These are phyloP conservation scores for Penicillium mononematosum DNA, from an alignment of 495 filamentous ascomycete genomes.

Conservation along the genomic window DNA sequence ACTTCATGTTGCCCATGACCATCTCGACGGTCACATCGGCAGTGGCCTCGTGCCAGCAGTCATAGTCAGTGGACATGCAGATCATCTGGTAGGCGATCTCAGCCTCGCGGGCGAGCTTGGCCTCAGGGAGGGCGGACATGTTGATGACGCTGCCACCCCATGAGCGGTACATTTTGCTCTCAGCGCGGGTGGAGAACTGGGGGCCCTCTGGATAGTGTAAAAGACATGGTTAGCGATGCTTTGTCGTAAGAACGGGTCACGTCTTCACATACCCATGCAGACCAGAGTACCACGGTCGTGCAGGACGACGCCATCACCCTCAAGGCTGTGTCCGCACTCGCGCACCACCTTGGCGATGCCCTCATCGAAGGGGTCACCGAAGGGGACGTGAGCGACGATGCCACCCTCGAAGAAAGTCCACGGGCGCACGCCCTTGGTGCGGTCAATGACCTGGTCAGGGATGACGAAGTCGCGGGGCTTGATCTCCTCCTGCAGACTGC, in stretches of 20 bases:
- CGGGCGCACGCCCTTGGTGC: conserved; percentile 88
- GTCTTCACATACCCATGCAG: conserved; percentile 72
- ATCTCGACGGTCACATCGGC: conserved; percentile 89
- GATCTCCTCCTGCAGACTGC: conserved; percentile 86
- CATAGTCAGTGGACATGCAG: conserved; percentile 99
- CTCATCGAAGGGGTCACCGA: conserved; percentile 91
- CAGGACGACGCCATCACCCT: conserved; percentile 73
- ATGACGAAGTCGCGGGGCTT: conserved; percentile 94
- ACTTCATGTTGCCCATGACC: conserved; percentile 95
- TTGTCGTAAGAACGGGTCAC: conserved; percentile 13
- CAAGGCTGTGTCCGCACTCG: conserved; percentile 69
- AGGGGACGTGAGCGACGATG: conserved; percentile 90
- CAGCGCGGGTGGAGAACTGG: conserved; percentile 95
- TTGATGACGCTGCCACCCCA: conserved; percentile 94
- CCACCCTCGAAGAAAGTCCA: conserved; percentile 96
- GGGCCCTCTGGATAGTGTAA: conserved; percentile 66
- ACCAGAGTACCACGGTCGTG: conserved; percentile 78
- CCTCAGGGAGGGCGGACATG: conserved; percentile 95
- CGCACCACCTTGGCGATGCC: conserved; percentile 67
- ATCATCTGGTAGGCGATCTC: conserved; percentile 98
- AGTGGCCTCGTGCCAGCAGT: conserved; percentile 81
- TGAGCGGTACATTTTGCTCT: conserved; percentile 88
- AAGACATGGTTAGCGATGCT: conserved; percentile 12
- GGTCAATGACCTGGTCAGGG: conserved; percentile 94
- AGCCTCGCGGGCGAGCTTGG: conserved; percentile 92